phyloP scores from a whole-genome alignment of 2,329 filamentous ascomycete species.

The Aureobasidium sp. region DNA sequence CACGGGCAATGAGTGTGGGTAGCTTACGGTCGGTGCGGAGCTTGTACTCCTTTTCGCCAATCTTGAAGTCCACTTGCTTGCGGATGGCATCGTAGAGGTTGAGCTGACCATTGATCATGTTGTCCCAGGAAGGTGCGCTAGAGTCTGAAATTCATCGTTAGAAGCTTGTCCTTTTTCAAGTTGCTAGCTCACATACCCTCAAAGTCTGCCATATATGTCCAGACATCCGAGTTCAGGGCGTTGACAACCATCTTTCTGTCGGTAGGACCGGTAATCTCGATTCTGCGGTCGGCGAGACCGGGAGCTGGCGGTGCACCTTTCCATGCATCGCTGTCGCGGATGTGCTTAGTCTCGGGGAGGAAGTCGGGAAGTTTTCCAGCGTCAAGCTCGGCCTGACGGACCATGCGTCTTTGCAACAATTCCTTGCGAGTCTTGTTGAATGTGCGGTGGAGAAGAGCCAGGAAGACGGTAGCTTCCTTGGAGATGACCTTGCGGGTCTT shows the following conservation, averaged over 20 bases:
- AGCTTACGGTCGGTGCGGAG: conserved; percentile 80
- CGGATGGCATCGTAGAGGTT: conserved; percentile 97
- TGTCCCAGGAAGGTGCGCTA: conserved; percentile 93
- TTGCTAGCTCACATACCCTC: conserved; percentile 56
- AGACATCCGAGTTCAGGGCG: conserved; percentile 89
- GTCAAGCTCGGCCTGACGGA: conserved; percentile 89
- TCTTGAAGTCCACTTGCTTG: conserved; percentile 91
- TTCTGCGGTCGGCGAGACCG: conserved; percentile 82
- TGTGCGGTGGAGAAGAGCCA: conserved; percentile 87
- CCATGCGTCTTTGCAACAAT: conserved; percentile 75
- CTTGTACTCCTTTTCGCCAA: conserved; percentile 93
- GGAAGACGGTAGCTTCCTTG: conserved; percentile 81
- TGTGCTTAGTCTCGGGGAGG: conserved; percentile 88
- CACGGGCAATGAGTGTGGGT: conserved; percentile 87
- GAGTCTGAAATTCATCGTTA: conserved; percentile 54
- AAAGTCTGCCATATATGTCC: conserved; percentile 99
- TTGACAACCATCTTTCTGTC: conserved; percentile 99
- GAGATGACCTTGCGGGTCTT: conserved; percentile 84
- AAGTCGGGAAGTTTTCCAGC: conserved; percentile 85
- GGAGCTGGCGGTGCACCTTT: conserved; percentile 85
- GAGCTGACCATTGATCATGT: conserved; percentile 97
- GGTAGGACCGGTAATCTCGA: conserved; percentile 95
- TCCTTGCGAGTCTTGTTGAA: conserved; percentile 86
- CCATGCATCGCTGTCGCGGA: conserved; percentile 91
- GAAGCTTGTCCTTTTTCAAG: background rate